Evolutionary conservation across 2,329 filamentous ascomycete genomes (phyloP), one percentile per base, ranked within the genome.

Genomic region (Xylariaceae sp.): DNA sequence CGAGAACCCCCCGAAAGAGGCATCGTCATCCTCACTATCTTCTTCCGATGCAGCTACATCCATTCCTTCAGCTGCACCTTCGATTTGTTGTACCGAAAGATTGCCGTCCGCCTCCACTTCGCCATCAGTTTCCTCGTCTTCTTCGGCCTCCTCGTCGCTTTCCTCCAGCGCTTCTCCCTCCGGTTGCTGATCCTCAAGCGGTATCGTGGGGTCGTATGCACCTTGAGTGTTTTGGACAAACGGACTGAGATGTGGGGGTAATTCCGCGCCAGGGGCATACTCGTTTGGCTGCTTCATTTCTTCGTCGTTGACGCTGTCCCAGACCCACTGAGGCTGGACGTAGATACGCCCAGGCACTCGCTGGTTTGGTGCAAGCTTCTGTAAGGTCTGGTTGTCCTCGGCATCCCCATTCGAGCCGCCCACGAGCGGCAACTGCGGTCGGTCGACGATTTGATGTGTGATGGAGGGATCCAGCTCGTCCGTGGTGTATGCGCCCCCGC

Each of bases 321-420:
- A 98, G 4, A 98, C 79, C 90, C 93, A 98, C 58, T 98, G 92
- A 14, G 92, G 92, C 65, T 98, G 92, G 36, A 98, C 66, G 50
- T 98, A 98, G 43, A 79, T 87, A 45, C 92, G 75, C 22, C 90
- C 90, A n/a, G 90, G 88, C 41, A 96, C 82, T 40, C 88, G 78
- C 43, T 77, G 77, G 51, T 85, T 83, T 38, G 60, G 60, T 17
- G 57, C 67, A 35, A 78, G 62, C 56, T 70, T 75, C 56, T 71
- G 74, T 30, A 64, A 65, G 42, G 67, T 83, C 62, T 75, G 76
- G 59, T 72, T 80, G 48, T 80, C 77, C 43, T 74, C 71, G 18
- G 48, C 65, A 28, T 64, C 65, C 14, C 58, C 65, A 30, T 67
- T 61, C 35, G 70, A 67, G 19, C 68, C 66, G 23, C 64, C 61